Evolutionary conservation across 1,139 yeast genomes (phyloP).

Genomic region (Suhomyces panamericanus): DNA sequence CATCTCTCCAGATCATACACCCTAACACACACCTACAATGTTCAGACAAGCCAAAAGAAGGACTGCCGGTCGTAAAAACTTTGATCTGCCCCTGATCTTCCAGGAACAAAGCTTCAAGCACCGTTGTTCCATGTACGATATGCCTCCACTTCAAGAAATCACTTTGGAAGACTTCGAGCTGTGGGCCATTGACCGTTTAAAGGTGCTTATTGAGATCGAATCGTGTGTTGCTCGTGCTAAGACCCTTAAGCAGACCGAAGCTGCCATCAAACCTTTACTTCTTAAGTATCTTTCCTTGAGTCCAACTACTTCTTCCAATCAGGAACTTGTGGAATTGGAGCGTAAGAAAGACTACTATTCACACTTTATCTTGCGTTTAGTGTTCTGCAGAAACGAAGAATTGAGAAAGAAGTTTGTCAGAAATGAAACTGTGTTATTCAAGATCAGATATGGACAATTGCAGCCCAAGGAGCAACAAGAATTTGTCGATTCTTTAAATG

Average conservation of each 20-base stretch:
- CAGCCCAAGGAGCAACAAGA: slow-evolving; percentile 69
- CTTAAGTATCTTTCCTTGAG: slow-evolving; percentile 66
- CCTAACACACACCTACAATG: slow-evolving; percentile 37
- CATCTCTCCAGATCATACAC: not conserved
- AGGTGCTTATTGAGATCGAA: slow-evolving; percentile 82
- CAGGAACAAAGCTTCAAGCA: slow-evolving; percentile 17
- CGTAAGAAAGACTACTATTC: slow-evolving; percentile 89
- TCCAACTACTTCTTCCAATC: slow-evolving; percentile 33
- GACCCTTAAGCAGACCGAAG: slow-evolving; percentile 62
- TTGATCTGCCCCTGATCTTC: slow-evolving; percentile 41
- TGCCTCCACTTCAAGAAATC: slow-evolving; percentile 80
- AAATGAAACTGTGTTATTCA: slow-evolving; percentile 75
- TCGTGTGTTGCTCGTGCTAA: slow-evolving; percentile 68
- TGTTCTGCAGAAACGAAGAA: slow-evolving; percentile 89
- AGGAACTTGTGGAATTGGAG: slow-evolving; percentile 44
- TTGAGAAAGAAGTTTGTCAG: slow-evolving; percentile 74
- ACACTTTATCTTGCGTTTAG: slow-evolving; percentile 82
- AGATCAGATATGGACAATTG: slow-evolving; percentile 64
- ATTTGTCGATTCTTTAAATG: slow-evolving; percentile 56
- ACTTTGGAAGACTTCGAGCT: slow-evolving; percentile 88
- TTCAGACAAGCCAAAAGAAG: slow-evolving; percentile 75
- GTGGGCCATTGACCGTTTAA: slow-evolving; percentile 93
- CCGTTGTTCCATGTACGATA: slow-evolving; percentile 65
- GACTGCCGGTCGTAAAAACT: slow-evolving; percentile 72
- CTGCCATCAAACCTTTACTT: slow-evolving; percentile 63